These are phyloP conservation scores for Penicillium soppii DNA, from an alignment of 495 filamentous ascomycete genomes.

Conservation along the genomic window DNA sequence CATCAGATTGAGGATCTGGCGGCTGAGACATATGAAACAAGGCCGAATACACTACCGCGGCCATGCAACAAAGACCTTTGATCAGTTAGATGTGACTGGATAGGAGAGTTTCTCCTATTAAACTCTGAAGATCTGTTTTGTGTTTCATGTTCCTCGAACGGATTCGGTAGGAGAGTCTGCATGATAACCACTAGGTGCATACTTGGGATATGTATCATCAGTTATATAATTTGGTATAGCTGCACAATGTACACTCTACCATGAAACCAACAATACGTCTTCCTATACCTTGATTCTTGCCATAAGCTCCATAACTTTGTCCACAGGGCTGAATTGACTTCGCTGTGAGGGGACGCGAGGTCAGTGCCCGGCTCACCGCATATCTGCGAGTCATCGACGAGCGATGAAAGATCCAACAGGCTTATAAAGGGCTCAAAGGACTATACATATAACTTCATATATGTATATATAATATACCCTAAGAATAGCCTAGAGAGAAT, in stretches of 20 bases:
- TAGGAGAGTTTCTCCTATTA: background rate
- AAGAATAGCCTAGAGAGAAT: too few relatives aligned
- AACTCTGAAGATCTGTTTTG: background rate
- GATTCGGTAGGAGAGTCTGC: background rate
- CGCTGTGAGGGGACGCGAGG: background rate
- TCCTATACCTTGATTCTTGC: background rate
- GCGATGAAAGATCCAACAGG: too few relatives aligned
- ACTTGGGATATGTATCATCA: too few relatives aligned
- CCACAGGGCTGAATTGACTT: conserved; percentile 2
- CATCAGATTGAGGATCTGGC: background rate
- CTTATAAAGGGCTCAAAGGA: too few relatives aligned
- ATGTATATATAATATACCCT: too few relatives aligned
- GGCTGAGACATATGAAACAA: conserved; percentile 20
- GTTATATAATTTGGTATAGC: too few relatives aligned
- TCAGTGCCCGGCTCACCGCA: conserved; percentile 8
- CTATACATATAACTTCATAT: too few relatives aligned
- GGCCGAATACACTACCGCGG: conserved; percentile 9
- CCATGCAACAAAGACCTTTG: conserved; percentile 8
- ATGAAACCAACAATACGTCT: too few relatives aligned
- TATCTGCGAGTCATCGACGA: background rate
- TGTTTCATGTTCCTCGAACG: background rate
- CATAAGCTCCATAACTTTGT: background rate
- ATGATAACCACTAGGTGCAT: too few relatives aligned
- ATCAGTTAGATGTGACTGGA: background rate
- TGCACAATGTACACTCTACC: too few relatives aligned